Base-by-base conservation (phyloP, 202 grass and related monocot genomes). In the Tripidium arundinaceum region DNA sequence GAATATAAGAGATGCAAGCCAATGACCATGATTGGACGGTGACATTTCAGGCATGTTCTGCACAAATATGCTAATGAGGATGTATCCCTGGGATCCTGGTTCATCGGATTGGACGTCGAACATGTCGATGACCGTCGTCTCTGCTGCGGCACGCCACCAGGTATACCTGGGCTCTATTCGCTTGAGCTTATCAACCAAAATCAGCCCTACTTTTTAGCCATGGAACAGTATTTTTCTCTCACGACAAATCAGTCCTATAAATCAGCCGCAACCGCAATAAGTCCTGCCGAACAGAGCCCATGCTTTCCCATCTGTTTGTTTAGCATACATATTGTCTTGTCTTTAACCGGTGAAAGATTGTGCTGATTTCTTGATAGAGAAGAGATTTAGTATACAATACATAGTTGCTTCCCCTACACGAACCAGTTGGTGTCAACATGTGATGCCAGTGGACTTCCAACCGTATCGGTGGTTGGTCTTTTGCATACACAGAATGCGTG, bases 11-110 rank as follows among this genome's bases (percentile, higher is more conserved):
- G 6, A 47, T 65, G 43, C 54, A 25, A 19, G 58, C 70, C 28
- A 21, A 25, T 85, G 60, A 89, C 77, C 31, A 46, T 83, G 64
- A 22, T 76, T 59, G 5, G 36, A 75, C 52, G 13, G 62, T 65
- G 58, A 82, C 50, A 57, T 78, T 84, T 85, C 77, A 97, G 93
- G 88, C 90, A 97, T 65, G 90, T 93, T 70, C 90, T 97, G 24
- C 93, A 97, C 87, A 97, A 81, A 86, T 97, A 89, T 68, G 93
- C 93, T 39, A 97, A 97, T 24, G 93, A 97, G 86, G 93, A 97
- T 43, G 93, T 97, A 25, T 97, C 93, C 7, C 2, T 97, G 39
- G 93, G 93, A 66, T 70, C 93, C 72, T 97, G 93, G 90, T 97
- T 97, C 79, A 97, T 97, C 34, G 90, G 93, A 21, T 68, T 97